Evolutionary conservation across 805 yeast genomes (phyloP).

Genomic region (Saccharomycopsis sp.): DNA sequence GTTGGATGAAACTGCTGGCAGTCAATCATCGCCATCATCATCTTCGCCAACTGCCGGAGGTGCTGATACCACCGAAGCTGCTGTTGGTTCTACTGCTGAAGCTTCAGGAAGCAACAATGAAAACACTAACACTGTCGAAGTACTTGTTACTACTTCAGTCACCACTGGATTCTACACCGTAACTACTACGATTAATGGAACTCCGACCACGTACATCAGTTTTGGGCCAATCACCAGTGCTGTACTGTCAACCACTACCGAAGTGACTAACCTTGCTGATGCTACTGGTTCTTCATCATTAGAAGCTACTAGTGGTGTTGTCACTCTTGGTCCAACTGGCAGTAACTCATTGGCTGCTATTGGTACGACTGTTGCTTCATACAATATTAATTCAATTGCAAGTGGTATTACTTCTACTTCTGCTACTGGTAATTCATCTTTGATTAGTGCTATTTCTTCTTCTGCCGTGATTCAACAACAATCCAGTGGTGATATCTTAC

Average conservation of each 20-base stretch:
- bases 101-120: neutral
- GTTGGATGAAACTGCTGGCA: no score
- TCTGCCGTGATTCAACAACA: no score
- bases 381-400: slow-evolving; percentile 1
- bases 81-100: neutral
- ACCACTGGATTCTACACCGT: neutral
- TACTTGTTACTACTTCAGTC: neutral
- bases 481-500: no score
- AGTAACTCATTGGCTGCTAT: neutral
- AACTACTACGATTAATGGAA: neutral
- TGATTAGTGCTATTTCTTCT: slow-evolving; percentile 17
- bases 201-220: slow-evolving; percentile 1
- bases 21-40: no score
- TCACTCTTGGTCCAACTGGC: neutral
- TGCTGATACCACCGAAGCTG: slow-evolving; percentile 1
- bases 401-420: slow-evolving; percentile 5
- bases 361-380: neutral
- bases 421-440: slow-evolving; percentile 19
- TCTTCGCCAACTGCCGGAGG: neutral
- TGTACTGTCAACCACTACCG: no score
- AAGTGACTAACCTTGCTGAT: neutral
- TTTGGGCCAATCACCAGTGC: no score
- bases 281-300: neutral
- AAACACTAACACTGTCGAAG: neutral
- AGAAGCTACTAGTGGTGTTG: neutral